Percentiles rank a stretch among this genome's conserved stretches.
These are phyloP conservation scores for Fusarium nisikadoi DNA, from an alignment of 2,329 filamentous ascomycete species.

Conservation along the genomic window DNA sequence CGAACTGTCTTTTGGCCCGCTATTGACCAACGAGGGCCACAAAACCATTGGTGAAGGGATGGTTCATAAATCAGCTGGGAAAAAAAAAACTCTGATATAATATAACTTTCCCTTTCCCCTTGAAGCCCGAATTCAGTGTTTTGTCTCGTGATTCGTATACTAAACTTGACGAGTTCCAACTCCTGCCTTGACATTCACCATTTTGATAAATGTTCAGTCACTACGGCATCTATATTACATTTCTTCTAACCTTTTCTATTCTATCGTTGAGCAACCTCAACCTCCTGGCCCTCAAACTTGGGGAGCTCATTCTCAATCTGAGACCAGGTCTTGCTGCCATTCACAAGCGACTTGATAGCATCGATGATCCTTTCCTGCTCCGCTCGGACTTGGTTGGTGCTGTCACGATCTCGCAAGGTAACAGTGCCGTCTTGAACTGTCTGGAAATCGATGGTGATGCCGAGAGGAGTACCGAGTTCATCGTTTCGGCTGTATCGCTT, in stretches of 20 bases:
- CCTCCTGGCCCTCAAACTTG: constrained; percentile 82
- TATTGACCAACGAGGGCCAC: background rate
- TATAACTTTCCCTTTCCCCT: constrained; percentile 13
- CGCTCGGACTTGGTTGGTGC: constrained; percentile 88
- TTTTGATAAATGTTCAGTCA: constrained; percentile 4
- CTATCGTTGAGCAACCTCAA: constrained; percentile 56
- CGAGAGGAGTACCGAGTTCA: constrained; percentile 92
- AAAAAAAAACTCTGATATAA: background rate
- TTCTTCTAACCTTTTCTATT: constrained; percentile 22
- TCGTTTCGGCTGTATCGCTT: constrained; percentile 96
- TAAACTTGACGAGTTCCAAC: constrained; percentile 19
- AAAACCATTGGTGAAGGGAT: background rate
- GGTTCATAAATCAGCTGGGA: background rate
- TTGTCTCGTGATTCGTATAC: constrained; percentile 19
- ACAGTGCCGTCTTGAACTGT: constrained; percentile 87
- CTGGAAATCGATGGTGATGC: constrained; percentile 96
- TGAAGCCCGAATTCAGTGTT: constrained; percentile 10
- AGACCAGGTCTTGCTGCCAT: constrained; percentile 66
- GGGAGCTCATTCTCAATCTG: constrained; percentile 83
- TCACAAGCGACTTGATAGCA: constrained; percentile 70
- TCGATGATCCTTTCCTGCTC: constrained; percentile 81
- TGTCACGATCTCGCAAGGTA: constrained; percentile 90
- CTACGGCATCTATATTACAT: constrained; percentile 38
- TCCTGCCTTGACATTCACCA: constrained; percentile 13
- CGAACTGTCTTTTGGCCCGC: background rate